These are phyloP conservation scores for Talaromyces sp. DNA, from an alignment of 2,329 filamentous ascomycete genomes.

Conservation along the genomic window DNA sequence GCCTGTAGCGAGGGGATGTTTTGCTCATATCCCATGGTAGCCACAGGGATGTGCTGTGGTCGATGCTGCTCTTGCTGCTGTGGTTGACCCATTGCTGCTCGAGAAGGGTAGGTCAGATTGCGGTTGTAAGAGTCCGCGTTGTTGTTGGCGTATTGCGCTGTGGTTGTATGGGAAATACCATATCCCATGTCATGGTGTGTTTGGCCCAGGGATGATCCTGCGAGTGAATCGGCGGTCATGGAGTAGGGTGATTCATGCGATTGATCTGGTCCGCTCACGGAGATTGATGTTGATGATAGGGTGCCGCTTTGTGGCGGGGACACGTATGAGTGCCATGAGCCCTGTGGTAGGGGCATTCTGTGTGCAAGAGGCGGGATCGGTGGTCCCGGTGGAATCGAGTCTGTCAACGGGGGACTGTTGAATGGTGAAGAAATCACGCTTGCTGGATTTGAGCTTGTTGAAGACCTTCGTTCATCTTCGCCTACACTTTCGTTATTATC, in stretches of 20 bases:
- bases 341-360: constrained; percentile 19
- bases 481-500: not conserved
- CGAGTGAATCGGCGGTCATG: not conserved
- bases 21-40: constrained; percentile 15
- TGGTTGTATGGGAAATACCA: not conserved
- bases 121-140: constrained; percentile 10
- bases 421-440: constrained; percentile 21
- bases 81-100: not conserved
- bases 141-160: constrained; percentile 9
- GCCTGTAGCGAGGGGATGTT: constrained; percentile 10
- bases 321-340: constrained; percentile 20
- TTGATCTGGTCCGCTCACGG: constrained; percentile 1
- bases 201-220: constrained; percentile 11
- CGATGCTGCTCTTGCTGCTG: constrained; percentile 13
- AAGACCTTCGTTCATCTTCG: constrained; percentile 22
- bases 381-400: constrained; percentile 12
- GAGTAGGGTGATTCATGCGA: constrained; percentile 1
- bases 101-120: constrained; percentile 9
- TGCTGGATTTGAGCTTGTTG: constrained; percentile 20
- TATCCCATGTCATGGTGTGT: constrained; percentile 14
- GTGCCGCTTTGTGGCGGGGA: not conserved
- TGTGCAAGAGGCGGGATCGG: constrained; percentile 19
- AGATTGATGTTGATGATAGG: not conserved
- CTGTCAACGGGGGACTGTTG: constrained; percentile 16
- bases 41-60: constrained; percentile 12